These are phyloP conservation scores for Neonectria coccinea DNA, from an alignment of 2,329 filamentous ascomycete genomes.

Conservation along the genomic window DNA sequence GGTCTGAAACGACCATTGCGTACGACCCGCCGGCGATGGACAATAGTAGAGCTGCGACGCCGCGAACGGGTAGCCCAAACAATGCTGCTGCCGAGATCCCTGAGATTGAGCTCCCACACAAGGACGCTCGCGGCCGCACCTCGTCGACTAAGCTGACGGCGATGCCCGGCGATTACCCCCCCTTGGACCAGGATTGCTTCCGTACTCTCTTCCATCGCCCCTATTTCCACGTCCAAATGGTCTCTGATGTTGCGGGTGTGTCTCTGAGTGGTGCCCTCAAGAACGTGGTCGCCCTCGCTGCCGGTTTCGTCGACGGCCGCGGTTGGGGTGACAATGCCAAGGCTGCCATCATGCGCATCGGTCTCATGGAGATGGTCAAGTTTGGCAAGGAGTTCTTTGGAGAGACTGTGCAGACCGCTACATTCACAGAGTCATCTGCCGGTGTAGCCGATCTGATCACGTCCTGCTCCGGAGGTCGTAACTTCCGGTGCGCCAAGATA, in stretches of 20 bases:
- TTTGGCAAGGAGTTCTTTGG: constrained; percentile 96
- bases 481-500: constrained; percentile 93
- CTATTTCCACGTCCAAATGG: constrained; percentile 97
- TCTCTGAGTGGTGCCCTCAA: constrained; percentile 95
- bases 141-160: constrained; percentile 79
- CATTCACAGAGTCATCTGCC: constrained; percentile 96
- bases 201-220: constrained; percentile 91
- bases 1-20: constrained; percentile 95
- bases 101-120: constrained; percentile 68
- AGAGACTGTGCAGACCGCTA: constrained; percentile 81
- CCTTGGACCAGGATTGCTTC: constrained; percentile 86
- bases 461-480: constrained; percentile 89
- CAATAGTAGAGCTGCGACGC: constrained; percentile 74
- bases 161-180: constrained; percentile 84
- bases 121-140: constrained; percentile 74
- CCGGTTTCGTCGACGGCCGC: constrained; percentile 93
- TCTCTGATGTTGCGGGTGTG: constrained; percentile 95
- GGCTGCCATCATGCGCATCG: constrained; percentile 97
- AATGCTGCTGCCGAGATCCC: constrained; percentile 65
- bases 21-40: constrained; percentile 94
- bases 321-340: constrained; percentile 99
- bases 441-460: constrained; percentile 97
- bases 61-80: constrained; percentile 60
- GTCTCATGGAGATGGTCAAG: constrained; percentile 94
- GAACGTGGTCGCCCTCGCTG: constrained; percentile 94